phyloP scores from a whole-genome alignment of 2,329 filamentous ascomycete genomes.

The Stagonosporopsis cucurbitacearum region DNA sequence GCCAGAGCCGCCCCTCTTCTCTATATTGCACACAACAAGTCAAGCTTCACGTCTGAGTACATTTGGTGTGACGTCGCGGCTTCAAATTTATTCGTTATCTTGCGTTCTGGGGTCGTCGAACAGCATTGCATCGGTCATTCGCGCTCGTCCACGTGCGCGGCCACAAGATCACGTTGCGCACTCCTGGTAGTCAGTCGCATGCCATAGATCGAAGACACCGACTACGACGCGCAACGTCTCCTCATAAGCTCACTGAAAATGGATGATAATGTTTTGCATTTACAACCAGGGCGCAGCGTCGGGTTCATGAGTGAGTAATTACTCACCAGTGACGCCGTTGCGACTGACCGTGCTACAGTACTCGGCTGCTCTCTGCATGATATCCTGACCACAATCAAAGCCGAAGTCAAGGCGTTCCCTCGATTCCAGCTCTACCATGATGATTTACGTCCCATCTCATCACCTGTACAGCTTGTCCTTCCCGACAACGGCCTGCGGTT shows the following conservation, averaged over 20 bases:
- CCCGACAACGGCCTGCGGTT: slow-evolving; percentile 87
- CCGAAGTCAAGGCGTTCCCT: slow-evolving; percentile 81
- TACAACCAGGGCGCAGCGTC: slow-evolving; percentile 40
- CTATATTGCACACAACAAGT: neutral
- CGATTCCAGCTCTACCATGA: slow-evolving; percentile 85
- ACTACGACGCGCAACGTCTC: slow-evolving; percentile 17
- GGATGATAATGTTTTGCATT: slow-evolving; percentile 43
- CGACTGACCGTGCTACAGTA: slow-evolving; percentile 58
- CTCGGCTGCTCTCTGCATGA: slow-evolving; percentile 93
- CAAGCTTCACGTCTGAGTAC: neutral
- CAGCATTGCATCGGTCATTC: neutral
- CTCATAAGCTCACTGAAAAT: slow-evolving; percentile 22
- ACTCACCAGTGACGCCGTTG: neutral
- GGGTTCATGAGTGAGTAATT: slow-evolving; percentile 49
- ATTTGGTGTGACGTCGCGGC: neutral
- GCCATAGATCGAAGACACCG: slow-evolving; percentile 1
- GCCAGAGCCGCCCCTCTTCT: slow-evolving; percentile 1
- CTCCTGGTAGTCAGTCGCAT: neutral
- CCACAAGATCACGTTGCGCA: slow-evolving; percentile 25
- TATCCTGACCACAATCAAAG: slow-evolving; percentile 84
- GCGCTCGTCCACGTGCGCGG: slow-evolving; percentile 34
- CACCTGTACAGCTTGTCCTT: slow-evolving; percentile 77
- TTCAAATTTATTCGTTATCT: neutral
- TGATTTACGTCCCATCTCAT: slow-evolving; percentile 72
- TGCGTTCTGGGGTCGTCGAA: neutral